A percentile compares a stretch with the other conserved stretches of the same genome.
These are phyloP conservation scores for Phytophthora foliorum DNA, from an alignment of 352 stramenopile species.

Conservation along the genomic window DNA sequence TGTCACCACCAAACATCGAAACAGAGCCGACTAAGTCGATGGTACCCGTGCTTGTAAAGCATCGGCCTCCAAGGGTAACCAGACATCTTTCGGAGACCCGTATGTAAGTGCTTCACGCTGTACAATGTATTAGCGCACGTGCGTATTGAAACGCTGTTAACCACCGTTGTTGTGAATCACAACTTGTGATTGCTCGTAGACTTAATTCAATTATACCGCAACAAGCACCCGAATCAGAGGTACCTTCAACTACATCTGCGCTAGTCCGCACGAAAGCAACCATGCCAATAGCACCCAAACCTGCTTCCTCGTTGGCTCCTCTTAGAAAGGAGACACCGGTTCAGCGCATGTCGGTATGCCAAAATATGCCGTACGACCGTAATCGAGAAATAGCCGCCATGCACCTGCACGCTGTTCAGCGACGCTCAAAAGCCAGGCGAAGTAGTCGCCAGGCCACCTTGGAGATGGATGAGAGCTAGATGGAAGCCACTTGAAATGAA, in stretches of 20 bases:
- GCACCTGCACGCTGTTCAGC: slow-evolving; percentile 65
- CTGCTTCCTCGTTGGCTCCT: slow-evolving; percentile 16
- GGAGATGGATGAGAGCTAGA: slow-evolving; percentile 44
- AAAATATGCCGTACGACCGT: slow-evolving; percentile 49
- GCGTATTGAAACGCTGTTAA: neutral
- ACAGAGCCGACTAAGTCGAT: slow-evolving; percentile 1
- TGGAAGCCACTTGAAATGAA: neutral
- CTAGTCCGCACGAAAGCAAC: slow-evolving; percentile 13
- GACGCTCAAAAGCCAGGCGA: slow-evolving; percentile 53
- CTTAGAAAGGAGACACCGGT: slow-evolving; percentile 23
- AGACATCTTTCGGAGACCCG: slow-evolving; percentile 48
- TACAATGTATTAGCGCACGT: neutral
- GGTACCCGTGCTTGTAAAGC: slow-evolving; percentile 6
- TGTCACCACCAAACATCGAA: slow-evolving; percentile 4
- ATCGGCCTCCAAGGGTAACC: slow-evolving; percentile 28
- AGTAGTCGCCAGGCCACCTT: slow-evolving; percentile 36
- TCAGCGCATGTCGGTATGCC: slow-evolving; percentile 22
- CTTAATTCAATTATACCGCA: slow-evolving; percentile 23
- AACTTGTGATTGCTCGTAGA: slow-evolving; percentile 6
- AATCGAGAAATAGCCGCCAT: slow-evolving; percentile 76
- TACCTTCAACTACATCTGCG: neutral
- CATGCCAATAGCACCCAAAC: slow-evolving; percentile 5
- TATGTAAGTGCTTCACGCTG: slow-evolving; percentile 36
- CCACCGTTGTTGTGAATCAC: neutral
- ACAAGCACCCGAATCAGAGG: slow-evolving; percentile 5